A percentile compares a stretch with the other conserved stretches of the same genome.
These are phyloP conservation scores for Erodium maritimum DNA, from an alignment of 345 rosid species.

Conservation along the genomic window DNA sequence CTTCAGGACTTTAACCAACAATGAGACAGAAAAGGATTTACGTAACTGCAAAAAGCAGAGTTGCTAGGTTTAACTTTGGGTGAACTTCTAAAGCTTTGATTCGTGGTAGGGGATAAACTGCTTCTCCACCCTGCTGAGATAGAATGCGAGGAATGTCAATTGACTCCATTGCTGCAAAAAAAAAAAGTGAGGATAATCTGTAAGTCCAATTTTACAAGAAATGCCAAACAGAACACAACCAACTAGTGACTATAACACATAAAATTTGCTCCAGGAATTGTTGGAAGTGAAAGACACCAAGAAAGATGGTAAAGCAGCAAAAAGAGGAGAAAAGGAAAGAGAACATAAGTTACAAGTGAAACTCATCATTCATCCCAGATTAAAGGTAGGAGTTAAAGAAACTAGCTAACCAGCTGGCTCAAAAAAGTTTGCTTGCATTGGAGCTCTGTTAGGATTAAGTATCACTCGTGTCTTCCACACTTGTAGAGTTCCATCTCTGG, in stretches of 20 bases:
- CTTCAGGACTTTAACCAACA: slow-evolving; percentile 12
- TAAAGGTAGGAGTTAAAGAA: too few relatives aligned
- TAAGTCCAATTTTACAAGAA: neutral
- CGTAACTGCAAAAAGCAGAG: slow-evolving; percentile 86
- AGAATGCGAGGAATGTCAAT: slow-evolving; percentile 80
- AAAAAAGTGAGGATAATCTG: slow-evolving; percentile 1
- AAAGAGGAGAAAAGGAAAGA: too few relatives aligned
- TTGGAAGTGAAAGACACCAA: too few relatives aligned
- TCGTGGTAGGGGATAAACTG: slow-evolving; percentile 86
- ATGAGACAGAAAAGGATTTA: slow-evolving; percentile 9
- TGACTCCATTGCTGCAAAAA: slow-evolving; percentile 68
- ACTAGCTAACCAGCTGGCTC: slow-evolving; percentile 66
- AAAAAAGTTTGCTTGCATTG: slow-evolving; percentile 84
- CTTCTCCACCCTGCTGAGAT: slow-evolving; percentile 93
- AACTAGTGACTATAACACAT: too few relatives aligned
- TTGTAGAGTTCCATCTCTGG: slow-evolving; percentile 86
- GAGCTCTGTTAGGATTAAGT: slow-evolving; percentile 79
- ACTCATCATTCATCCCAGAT: too few relatives aligned
- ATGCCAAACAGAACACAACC: neutral
- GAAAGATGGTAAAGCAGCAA: too few relatives aligned
- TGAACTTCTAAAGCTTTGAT: slow-evolving; percentile 82
- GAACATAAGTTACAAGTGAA: too few relatives aligned
- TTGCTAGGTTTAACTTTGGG: slow-evolving; percentile 79
- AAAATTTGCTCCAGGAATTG: too few relatives aligned
- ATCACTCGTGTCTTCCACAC: slow-evolving; percentile 83